Evolutionary conservation across 2,329 filamentous ascomycete genomes (phyloP), one percentile per base, ranked within the genome.

Genomic region (Xylaria sp.): DNA sequence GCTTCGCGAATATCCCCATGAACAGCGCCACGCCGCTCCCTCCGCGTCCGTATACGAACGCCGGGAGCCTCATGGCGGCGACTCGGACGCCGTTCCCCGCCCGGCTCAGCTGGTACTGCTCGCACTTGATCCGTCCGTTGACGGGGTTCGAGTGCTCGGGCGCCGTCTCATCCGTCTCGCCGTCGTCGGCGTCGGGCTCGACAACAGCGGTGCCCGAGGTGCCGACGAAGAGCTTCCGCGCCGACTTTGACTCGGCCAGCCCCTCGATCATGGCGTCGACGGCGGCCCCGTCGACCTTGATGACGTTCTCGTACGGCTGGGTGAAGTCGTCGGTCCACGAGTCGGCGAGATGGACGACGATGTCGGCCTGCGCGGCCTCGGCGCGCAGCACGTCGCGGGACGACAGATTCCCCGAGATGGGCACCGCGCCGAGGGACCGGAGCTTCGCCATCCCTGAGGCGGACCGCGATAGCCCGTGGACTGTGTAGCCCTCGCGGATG

Each of bases 31-130:
- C 74, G 30, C 78, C 78, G 64, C 78, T 80, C 10, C 79, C 81
- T 1, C 78, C 81, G 13, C 76, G 77, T 2, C 83, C 83, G 69
- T 85, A 83, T 0, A 84, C 82, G 30, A 75, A 84, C 0, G 81
- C 81, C 3, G 83, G 76, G 0, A 84, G 75, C 0, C 82, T 78
- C 5, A 85, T 73, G 8, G 74, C 69, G 20, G 70, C 75, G 4
- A 81, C 79, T 4, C 74, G 71, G 30, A 85, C 68, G 3, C 58
- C 62, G 13, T n/a, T 70, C n/a, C 65, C 67, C 23, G 55, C 55
- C 23, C 77, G 74, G 9, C 68, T 68, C 30, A 78, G 74, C 0
- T 77, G 77, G 63, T 82, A 71, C 6, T 59, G n/a, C 70, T 81
- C 80, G 52, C 76, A 69, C 12, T 60, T 60, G 60, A 73, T 45